These are phyloP conservation scores for Torulaspora quercuum DNA, from an alignment of 805 yeast species.

Conservation along the genomic window DNA sequence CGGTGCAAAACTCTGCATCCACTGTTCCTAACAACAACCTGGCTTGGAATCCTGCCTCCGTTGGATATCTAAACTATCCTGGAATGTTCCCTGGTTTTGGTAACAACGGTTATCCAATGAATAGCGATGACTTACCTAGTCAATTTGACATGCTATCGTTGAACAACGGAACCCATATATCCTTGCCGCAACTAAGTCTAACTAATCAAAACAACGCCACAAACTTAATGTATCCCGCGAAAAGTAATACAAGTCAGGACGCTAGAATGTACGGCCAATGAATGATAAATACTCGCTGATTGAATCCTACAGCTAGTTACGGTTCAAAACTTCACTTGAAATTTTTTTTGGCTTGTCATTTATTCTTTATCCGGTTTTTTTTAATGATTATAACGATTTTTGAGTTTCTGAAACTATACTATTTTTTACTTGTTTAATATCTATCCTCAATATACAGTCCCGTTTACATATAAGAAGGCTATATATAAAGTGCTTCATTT, in stretches of 20 bases:
- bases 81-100: conserved; percentile 30
- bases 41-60: conserved; percentile 13
- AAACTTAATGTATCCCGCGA: conserved; percentile 16
- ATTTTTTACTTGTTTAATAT: no score
- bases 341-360: no score
- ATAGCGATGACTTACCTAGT: conserved; percentile 28
- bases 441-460: no score
- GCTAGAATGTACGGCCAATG: conserved; percentile 14
- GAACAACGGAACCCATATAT: conserved; percentile 31
- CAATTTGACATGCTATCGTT: conserved; percentile 32
- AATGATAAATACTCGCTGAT: not conserved
- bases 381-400: no score
- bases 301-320: no score
- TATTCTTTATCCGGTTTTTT: no score
- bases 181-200: conserved; percentile 34
- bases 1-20: conserved; percentile 13
- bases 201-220: conserved; percentile 23
- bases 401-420: no score
- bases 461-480: no score
- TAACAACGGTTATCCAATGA: conserved; percentile 16
- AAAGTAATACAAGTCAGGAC: conserved; percentile 16
- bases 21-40: conserved; percentile 15
- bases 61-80: conserved; percentile 29
- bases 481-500: no score
- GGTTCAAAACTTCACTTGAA: no score